Evolutionary conservation across 2,329 filamentous ascomycete genomes (phyloP), one percentile per base, ranked within the genome.

Genomic region (Neofusicoccum cordaticola): DNA sequence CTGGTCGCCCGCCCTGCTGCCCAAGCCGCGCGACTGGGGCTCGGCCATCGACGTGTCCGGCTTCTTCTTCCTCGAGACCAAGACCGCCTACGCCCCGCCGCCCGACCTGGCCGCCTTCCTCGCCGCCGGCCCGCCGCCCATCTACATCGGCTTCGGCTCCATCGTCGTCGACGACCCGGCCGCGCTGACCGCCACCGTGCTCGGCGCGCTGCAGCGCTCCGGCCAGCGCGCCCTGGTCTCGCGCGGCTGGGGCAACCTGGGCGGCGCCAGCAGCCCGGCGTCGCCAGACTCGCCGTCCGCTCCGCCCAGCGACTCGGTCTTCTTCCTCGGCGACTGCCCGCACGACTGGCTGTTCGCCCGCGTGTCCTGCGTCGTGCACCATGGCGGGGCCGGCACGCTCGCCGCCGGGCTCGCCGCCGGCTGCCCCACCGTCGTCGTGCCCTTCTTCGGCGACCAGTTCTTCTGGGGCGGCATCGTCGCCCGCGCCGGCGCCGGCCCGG

Each of bases 401-500:
- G 90, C 90, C 1, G 90, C 89, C 52, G 89, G 89, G 1, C 80
- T 93, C 37, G 90, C 90, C 73, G 89, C 85, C 67, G 90, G 84
- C 3, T 86, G 84, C 69, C 90, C 90, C 0, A 91, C 88, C 4
- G 89, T 92, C 85, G 85, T 92, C 31, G 88, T 93, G 1, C 90
- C 90, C 0, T 93, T 93, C 77, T 93, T 93, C 68, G 90, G 90
- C 2, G 90, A 93, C 71, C 90, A 93, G 74, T 84, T 88, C 53
- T 93, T 93, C 72, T 93, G 90, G 90, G 90, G 90, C 2, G 81
- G 82, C 17, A 90, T 90, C 86, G 82, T 92, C 0, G 83, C 82
- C 5, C 84, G 82, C 39, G 82, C 86, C 1, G 84, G 84, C 31
- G 89, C 88, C 0, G 90, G 90, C 0, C 87, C 89, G 0, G 77